Evolutionary conservation across 2,329 filamentous ascomycete genomes (phyloP), one percentile per base, ranked within the genome.

Genomic region (Stylonectria norvegica): DNA sequence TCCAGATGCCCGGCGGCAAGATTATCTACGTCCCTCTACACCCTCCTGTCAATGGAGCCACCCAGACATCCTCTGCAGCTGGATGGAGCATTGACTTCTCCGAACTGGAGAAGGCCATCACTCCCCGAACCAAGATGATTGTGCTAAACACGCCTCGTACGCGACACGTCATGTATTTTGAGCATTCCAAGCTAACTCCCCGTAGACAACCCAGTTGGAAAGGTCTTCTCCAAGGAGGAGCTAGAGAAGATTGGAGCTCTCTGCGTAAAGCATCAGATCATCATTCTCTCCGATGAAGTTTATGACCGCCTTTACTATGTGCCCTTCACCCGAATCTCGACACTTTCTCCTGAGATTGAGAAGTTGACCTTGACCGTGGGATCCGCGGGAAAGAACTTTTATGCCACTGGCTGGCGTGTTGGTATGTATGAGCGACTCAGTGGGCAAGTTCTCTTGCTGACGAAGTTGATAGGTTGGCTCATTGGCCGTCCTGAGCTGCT

Each of bases 341-440:
- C 89, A 0, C 72, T 98, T 14, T 95, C 89, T 0, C 89, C 90
- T 0, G 89, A 96, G 63, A 81, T 97, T 36, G 89, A 89, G 54
- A 80, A 80, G 43, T 76, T 95, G 52, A 97, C 93, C 4, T 68
- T 98, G 34, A 97, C 93, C 0, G 93, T 98, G 20, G 93, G 93
- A 15, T 95, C 89, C 1, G 93, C 89, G 1, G 93, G 93, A 56
- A 98, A 98, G 77, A 94, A 93, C 72, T 98, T 98, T 67, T 97
- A 97, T 61, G 89, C 88, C 41, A 98, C 93, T 0, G 93, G 93
- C 34, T 98, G 93, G 93, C 83, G 93, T 42, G 90, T 97, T 4
- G 79, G 72, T 71, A 54, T 14, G 70, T n/a, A n/a, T n/a, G n/a
- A n/a, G n/a, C n/a, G n/a, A 18, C 14, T 15, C 5, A 19, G 19